A percentile compares a stretch with the other conserved stretches of the same genome.
Evolutionary conservation across 768 basidiomycete species (phyloP).

Genomic region (Russula earlei): DNA sequence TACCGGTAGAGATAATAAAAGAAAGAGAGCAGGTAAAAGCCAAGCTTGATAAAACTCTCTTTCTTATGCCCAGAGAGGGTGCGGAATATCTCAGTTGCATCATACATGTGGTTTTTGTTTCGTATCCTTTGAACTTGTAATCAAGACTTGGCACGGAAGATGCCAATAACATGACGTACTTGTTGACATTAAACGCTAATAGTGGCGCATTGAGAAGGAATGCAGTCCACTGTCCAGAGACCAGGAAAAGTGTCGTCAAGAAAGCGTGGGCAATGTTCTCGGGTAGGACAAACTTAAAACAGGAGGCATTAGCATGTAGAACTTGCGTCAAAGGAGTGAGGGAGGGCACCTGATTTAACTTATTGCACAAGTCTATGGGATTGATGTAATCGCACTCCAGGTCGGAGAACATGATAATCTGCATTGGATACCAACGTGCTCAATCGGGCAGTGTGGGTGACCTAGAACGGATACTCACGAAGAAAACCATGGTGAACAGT

Average conservation of each 20-base stretch:
- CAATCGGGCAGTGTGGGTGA: not conserved
- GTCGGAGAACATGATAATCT: constrained; percentile 99
- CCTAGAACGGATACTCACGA: constrained; percentile 50
- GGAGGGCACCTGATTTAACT: constrained; percentile 77
- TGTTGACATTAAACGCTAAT: constrained; percentile 86
- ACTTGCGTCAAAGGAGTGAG: not conserved
- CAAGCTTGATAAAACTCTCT: constrained; percentile 91
- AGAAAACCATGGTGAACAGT: constrained; percentile 99
- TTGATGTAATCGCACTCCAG: constrained; percentile 99
- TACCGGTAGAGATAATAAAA: constrained; percentile 89
- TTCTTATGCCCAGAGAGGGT: constrained; percentile 91
- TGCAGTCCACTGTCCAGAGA: constrained; percentile 92
- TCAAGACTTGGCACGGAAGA: not conserved
- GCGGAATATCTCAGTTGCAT: constrained; percentile 98
- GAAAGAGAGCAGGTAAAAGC: constrained; percentile 85
- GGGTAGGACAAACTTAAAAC: constrained; percentile 84
- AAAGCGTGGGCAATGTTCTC: constrained; percentile 94
- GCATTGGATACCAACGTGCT: not conserved
- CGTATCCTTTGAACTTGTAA: constrained; percentile 52
- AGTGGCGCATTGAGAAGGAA: constrained; percentile 86
- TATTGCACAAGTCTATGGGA: constrained; percentile 99
- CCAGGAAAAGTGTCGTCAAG: constrained; percentile 83
- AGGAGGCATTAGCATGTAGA: not conserved
- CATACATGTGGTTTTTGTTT: constrained; percentile 95
- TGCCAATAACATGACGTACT: constrained; percentile 43